Base-by-base conservation (phyloP, 2,329 filamentous ascomycete genomes). In the Huntiella abstrusa region DNA sequence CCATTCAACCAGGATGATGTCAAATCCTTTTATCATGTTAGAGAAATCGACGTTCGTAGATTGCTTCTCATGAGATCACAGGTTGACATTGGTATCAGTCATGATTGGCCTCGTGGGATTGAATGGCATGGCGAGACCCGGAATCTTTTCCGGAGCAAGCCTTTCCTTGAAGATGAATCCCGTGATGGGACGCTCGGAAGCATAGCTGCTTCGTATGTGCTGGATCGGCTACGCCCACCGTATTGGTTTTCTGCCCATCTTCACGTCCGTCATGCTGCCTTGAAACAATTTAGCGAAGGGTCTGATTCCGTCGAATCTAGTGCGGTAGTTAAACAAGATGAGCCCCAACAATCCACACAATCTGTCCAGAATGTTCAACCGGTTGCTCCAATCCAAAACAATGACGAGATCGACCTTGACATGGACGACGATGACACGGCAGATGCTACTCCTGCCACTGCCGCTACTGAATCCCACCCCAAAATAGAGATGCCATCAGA, bases 171-270 rank as follows among this genome's bases (percentile, higher is more conserved):
- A 52, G 63, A 73, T 43, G 91, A 98, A 59, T 86, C 85, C 1
- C 65, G 67, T 41, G 73, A 77, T 34, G 85, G 85, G 0, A 77
- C 68, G 6, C 64, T 98, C 16, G 91, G 91, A 0, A 96, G 75
- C 54, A 64, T 73, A 32, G 88, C 88, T 0, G 87, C 87, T 0
- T 75, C 73, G 56, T 75, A 81, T 53, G 77, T 94, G 15, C 71
- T 96, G 61, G 78, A 94, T 57, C 72, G 83, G 28, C 62, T 98
- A 45, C 71, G 85, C 45, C 91, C 91, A 7, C 70, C 71, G 0
- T 80, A 85, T 58, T 98, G 91, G 91, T 95, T 96, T 58, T 80
- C 83, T 34, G 91, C 87, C 2, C 91, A 98, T 61, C 62, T 96
- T 63, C 91, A 98, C 61, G 78, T 82, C 65, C 92, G 88, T 57